Evolutionary conservation across 768 basidiomycete species (phyloP).

Genomic region (Galerina sulciceps): DNA sequence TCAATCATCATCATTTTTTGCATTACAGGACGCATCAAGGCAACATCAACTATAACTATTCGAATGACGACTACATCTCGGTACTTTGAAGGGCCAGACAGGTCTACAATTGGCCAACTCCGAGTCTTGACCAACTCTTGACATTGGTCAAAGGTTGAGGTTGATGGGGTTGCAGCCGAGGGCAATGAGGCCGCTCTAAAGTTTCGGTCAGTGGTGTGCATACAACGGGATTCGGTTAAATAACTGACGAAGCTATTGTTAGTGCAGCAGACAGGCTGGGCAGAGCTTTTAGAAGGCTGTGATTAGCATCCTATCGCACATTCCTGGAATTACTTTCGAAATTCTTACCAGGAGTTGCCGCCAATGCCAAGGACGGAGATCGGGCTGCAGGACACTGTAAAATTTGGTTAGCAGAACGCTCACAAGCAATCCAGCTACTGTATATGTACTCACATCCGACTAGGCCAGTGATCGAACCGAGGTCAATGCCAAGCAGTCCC

Average conservation of each 20-base stretch:
- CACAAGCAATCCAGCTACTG: background rate
- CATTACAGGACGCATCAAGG: too few relatives aligned
- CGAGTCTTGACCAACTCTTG: background rate
- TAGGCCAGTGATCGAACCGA: slow-evolving; percentile 8
- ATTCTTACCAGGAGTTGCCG: slow-evolving; percentile 16
- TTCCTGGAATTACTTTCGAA: background rate
- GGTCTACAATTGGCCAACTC: background rate
- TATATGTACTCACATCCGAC: background rate
- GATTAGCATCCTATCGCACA: too few relatives aligned
- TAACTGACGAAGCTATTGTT: slow-evolving; percentile 16
- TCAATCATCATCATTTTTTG: too few relatives aligned
- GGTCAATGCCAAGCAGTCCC: slow-evolving; percentile 12
- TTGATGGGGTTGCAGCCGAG: slow-evolving; percentile 11
- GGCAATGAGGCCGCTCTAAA: slow-evolving; percentile 1
- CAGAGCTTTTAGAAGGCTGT: slow-evolving; percentile 7
- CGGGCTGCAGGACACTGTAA: slow-evolving; percentile 17
- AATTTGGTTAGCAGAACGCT: background rate
- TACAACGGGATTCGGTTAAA: too few relatives aligned
- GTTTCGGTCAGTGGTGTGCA: background rate
- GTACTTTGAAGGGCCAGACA: too few relatives aligned
- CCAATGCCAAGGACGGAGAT: slow-evolving; percentile 15
- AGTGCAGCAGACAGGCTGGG: slow-evolving; percentile 25
- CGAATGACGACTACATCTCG: too few relatives aligned
- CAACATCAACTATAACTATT: too few relatives aligned
- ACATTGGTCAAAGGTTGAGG: background rate